Evolutionary conservation across 129 eudicot genomes (phyloP), one percentile per base, ranked within the genome.

Genomic region (carrot (Daucus carota)): DNA sequence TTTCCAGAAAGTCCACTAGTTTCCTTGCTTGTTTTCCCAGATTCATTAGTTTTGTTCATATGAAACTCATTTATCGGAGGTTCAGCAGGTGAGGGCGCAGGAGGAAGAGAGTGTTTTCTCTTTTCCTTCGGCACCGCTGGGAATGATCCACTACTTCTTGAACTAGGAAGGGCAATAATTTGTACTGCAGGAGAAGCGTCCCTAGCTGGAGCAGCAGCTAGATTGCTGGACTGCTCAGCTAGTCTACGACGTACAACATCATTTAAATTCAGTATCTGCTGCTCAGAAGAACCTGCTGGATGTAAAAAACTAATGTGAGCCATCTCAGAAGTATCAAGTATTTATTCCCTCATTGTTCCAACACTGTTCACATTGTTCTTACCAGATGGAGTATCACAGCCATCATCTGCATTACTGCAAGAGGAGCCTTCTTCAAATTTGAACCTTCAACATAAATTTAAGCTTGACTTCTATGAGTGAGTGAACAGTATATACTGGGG

Each of bases 61-160:
- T 4, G 77, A 76, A 77, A 63, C 33, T 40, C 77, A 43, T 80
- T 65, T n/a, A 34, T 18, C 41, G 80, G 50, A 45, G 72, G 66
- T 40, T 66, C 46, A 73, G 69, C 31, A 72, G 86, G 72, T 16
- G 85, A 63, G 38, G 86, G 57, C 42, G 57, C 81, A 26, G 81
- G 71, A 65, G 77, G 29, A 62, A 75, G 73, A 44, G 59, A 33
- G 74, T 67, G 69, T 22, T 70, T 54, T 60, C 77, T 82, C 65
- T 38, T 81, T 18, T 33, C 77, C 75, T 79, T 87, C 20, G 88
- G 89, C 75, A 88, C 84, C 69, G 96, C 97, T 47, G 96, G 90
- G 80, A 82, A 95, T 28, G 99, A 83, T 17, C 99, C 99, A 69
- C 99, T 95, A 70, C 99, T 88, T 84, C 92, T 81, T 66, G 79